Evolutionary conservation across 225 moss, liverwort and hornwort genomes (phyloP).

Genomic region (Pseudoscleropodium purum): DNA sequence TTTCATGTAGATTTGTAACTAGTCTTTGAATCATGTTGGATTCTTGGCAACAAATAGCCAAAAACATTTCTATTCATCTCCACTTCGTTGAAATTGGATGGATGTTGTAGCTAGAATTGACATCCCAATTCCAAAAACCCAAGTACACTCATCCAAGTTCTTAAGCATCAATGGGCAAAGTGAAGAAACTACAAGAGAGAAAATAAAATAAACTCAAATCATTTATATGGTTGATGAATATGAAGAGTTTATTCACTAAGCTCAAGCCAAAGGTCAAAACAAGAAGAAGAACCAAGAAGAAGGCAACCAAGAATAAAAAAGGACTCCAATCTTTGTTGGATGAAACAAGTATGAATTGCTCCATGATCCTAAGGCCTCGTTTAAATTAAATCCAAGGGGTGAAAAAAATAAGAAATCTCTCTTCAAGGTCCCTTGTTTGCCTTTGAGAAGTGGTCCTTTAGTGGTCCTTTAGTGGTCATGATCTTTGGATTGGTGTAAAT

Average conservation of each 20-base stretch:
- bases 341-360: accelerated
- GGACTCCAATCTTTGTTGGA: not conserved
- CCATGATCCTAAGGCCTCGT: not conserved
- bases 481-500: not conserved
- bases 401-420: accelerated
- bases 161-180: accelerated
- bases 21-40: not conserved
- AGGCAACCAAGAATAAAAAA: not conserved
- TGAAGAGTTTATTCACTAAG: not conserved
- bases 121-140: accelerated
- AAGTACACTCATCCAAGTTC: accelerated
- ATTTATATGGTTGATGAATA: too few relatives aligned
- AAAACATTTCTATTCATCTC: not conserved
- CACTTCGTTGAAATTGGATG: not conserved
- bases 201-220: too few relatives aligned
- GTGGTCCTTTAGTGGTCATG: not conserved
- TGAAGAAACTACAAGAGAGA: not conserved
- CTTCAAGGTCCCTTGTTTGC: not conserved
- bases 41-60: not conserved
- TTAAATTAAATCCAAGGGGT: not conserved
- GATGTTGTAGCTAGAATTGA: not conserved
- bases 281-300: too few relatives aligned
- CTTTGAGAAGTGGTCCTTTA: not conserved
- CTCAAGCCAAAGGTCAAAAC: not conserved
- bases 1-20: accelerated